Percentiles rank a stretch among this genome's conserved stretches.
phyloP scores from a whole-genome alignment of 1,284 basidiomycete genomes.

The Somion occarium region DNA sequence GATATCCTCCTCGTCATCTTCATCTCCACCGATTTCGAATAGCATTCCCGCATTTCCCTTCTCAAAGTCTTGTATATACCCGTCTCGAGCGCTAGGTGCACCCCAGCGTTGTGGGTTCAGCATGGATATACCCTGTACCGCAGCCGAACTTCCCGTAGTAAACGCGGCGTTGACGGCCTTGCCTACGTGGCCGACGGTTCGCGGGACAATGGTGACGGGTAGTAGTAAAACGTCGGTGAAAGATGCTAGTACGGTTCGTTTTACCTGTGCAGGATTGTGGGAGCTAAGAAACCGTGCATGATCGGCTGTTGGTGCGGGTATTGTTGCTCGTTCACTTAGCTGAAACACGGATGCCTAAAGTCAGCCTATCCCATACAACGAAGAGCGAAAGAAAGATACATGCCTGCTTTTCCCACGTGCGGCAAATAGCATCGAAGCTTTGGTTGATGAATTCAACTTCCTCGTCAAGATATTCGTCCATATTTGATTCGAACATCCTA shows the following conservation, averaged over 20 bases:
- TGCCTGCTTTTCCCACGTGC: slow-evolving; percentile 75
- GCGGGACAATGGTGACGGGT: slow-evolving; percentile 94
- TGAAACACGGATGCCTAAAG: slow-evolving; percentile 8
- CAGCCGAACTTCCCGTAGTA: slow-evolving; percentile 66
- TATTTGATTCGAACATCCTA: slow-evolving; percentile 89
- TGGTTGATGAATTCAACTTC: slow-evolving; percentile 83
- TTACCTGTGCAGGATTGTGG: slow-evolving; percentile 87
- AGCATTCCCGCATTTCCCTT: slow-evolving; percentile 42
- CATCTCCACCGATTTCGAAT: slow-evolving; percentile 58
- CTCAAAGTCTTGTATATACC: slow-evolving; percentile 38
- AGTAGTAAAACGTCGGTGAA: slow-evolving; percentile 89
- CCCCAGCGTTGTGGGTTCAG: slow-evolving; percentile 83
- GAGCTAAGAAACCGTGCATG: slow-evolving; percentile 72
- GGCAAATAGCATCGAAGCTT: slow-evolving; percentile 72
- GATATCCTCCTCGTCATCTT: slow-evolving; percentile 34
- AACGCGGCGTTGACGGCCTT: slow-evolving; percentile 75
- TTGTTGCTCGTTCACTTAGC: slow-evolving; percentile 19
- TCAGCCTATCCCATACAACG: slow-evolving; percentile 1
- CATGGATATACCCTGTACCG: slow-evolving; percentile 83
- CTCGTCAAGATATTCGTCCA: slow-evolving; percentile 96
- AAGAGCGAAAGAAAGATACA: slow-evolving; percentile 8
- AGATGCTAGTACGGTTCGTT: slow-evolving; percentile 87
- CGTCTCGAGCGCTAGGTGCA: slow-evolving; percentile 24
- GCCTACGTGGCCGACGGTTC: slow-evolving; percentile 55
- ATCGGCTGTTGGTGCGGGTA: slow-evolving; percentile 31